Percentiles rank a stretch among this genome's conserved stretches.
phyloP scores from a whole-genome alignment of 768 basidiomycete species.

The Agrocybe pediades region DNA sequence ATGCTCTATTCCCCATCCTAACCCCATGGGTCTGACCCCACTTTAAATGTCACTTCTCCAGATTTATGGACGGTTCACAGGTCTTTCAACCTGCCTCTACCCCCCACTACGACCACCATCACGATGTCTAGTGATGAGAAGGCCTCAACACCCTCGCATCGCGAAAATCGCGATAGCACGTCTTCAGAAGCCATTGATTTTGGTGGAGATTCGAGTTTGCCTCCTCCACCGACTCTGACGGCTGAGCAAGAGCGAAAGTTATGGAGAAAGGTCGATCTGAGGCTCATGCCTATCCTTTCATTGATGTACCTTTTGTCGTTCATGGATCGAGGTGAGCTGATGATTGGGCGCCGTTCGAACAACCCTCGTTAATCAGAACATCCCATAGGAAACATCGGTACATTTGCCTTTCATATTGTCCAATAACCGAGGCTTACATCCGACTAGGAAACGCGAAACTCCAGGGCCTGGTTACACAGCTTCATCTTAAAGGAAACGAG shows the following conservation, averaged over 20 bases:
- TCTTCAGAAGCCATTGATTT: slow-evolving; percentile 33
- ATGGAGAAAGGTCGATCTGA: slow-evolving; percentile 59
- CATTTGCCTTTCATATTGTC: slow-evolving; percentile 4
- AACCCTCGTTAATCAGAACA: neutral
- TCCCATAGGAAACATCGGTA: slow-evolving; percentile 58
- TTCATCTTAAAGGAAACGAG: slow-evolving; percentile 56
- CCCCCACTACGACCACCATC: slow-evolving; percentile 2
- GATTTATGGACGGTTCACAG: neutral
- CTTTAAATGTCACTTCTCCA: slow-evolving; percentile 8
- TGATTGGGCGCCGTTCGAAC: neutral
- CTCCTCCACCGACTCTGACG: slow-evolving; percentile 46
- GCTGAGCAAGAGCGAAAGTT: slow-evolving; percentile 51
- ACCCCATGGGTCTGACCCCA: slow-evolving; percentile 7
- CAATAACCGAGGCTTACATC: neutral
- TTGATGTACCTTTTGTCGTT: slow-evolving; percentile 66
- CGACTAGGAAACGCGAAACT: slow-evolving; percentile 63
- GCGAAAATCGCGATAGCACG: slow-evolving; percentile 20
- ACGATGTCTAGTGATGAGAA: slow-evolving; percentile 24
- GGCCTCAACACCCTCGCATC: slow-evolving; percentile 8
- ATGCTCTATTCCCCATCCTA: neutral
- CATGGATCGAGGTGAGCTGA: slow-evolving; percentile 56
- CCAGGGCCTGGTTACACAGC: slow-evolving; percentile 58
- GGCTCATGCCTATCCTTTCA: slow-evolving; percentile 59
- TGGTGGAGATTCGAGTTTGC: slow-evolving; percentile 46
- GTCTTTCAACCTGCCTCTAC: neutral